phyloP scores from a whole-genome alignment of 2,329 filamentous ascomycete species.

The Paraphoma sp. region DNA sequence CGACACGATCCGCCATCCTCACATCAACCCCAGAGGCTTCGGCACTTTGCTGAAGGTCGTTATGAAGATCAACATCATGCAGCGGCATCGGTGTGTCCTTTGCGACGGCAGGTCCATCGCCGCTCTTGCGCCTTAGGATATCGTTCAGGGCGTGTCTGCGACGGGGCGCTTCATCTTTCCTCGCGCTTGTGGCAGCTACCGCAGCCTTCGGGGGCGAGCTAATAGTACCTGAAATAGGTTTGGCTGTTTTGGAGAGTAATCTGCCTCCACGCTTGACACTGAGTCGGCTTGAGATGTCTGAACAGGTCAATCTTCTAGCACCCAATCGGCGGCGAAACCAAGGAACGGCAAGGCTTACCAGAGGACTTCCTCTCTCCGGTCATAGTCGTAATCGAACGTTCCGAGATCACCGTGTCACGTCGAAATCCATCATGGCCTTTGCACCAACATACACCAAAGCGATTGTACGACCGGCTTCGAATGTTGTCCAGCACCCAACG shows the following conservation, averaged over 20 bases:
- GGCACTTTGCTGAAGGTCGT: constrained; percentile 2
- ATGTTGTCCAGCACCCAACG: not conserved
- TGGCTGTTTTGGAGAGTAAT: constrained; percentile 28
- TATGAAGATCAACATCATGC: constrained; percentile 1
- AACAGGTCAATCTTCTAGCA: constrained; percentile 5
- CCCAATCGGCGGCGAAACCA: not conserved
- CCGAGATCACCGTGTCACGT: constrained; percentile 20
- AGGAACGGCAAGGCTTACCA: constrained; percentile 24
- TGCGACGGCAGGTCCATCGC: constrained; percentile 1
- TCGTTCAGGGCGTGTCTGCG: constrained; percentile 41
- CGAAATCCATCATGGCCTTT: constrained; percentile 16
- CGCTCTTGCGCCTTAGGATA: constrained; percentile 27
- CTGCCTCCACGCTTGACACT: constrained; percentile 34
- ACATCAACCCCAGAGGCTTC: constrained; percentile 6
- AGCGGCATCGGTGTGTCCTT: not conserved
- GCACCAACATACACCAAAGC: not conserved
- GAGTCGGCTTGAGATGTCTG: constrained; percentile 34
- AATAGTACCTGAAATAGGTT: constrained; percentile 27
- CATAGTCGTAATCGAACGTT: constrained; percentile 27
- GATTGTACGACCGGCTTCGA: not conserved
- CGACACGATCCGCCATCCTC: constrained; percentile 20
- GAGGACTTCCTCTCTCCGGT: constrained; percentile 37
- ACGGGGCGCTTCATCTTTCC: constrained; percentile 40
- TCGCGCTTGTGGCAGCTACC: constrained; percentile 30
- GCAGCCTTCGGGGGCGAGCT: constrained; percentile 41